Base-by-base conservation (phyloP, 495 filamentous ascomycete genomes). In the Parmelia sp. region DNA sequence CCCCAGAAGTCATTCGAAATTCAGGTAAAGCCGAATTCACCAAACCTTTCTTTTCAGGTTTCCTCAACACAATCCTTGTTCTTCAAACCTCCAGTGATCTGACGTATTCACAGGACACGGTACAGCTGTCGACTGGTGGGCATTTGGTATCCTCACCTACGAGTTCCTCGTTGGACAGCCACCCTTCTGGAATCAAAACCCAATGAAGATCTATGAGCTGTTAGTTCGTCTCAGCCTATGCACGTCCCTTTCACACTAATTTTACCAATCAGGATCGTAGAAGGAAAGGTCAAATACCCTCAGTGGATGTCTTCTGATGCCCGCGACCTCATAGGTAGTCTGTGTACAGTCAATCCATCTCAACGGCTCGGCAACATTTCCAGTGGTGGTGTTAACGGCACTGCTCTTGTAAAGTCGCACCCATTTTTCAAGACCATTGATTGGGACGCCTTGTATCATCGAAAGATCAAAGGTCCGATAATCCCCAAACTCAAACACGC, bases 41-140 rank as follows among this genome's bases (percentile, higher is more conserved):
- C 39, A 59, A 64, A 39, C 44, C 62, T 37, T 36, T 49, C 35
- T 53, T n/a, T 44, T n/a, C 62, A 64, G 62, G 62, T 59, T 42
- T 29, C 42, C 49, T 58, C 35, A 21, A 35, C 9, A 39, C 60
- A 40, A 47, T 36, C 47, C 62, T 58, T 53, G 56, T 53, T 59
- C 57, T 39, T 45, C 58, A 21, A 23, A 37, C 19, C 11, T 31
- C 31, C 56, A 33, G 17, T 42, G 29, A n/a, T 55, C 74, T 64
- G 15, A 63, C 35, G 36, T 35, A 0, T 11, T 21, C 12, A n/a
- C 45, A 71, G 92, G 92, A 19, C 94, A 98, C 72, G 92, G 90
- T 36, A 90, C 90, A 42, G 93, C 94, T 1, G 94, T 98, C n/a
- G 94, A 98, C 75, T 98, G 94, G 94, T 98, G 94, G 94, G 95